These are phyloP conservation scores for Albatrellus ellisii DNA, from an alignment of 768 basidiomycete species.

Conservation along the genomic window DNA sequence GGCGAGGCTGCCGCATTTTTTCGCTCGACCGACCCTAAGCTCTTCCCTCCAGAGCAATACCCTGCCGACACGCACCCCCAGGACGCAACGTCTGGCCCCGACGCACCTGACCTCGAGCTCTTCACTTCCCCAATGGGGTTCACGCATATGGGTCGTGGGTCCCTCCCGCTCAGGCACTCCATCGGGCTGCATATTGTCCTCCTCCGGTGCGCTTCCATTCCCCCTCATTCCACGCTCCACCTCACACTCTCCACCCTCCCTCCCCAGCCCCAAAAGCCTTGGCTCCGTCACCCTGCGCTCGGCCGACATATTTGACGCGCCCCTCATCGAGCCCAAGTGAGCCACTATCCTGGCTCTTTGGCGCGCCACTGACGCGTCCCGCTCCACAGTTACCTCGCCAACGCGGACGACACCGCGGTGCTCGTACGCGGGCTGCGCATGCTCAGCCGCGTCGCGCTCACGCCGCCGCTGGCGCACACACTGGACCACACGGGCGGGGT, in stretches of 20 bases:
- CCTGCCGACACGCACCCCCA: constrained; percentile 7
- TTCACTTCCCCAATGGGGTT: constrained; percentile 19
- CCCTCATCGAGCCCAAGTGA: not conserved
- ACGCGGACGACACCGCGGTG: constrained; percentile 25
- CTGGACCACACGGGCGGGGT: constrained; percentile 21
- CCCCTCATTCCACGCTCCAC: constrained; percentile 5
- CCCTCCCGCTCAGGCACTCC: constrained; percentile 11
- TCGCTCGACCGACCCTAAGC: constrained; percentile 31
- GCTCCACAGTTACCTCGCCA: constrained; percentile 26
- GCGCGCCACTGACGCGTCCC: not conserved
- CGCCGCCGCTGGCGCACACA: constrained; percentile 24
- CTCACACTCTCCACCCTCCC: not conserved
- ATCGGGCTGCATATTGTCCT: constrained; percentile 18
- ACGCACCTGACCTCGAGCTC: constrained; percentile 24
- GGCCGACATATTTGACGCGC: not conserved
- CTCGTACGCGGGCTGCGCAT: constrained; percentile 29
- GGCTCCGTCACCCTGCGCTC: constrained; percentile 3
- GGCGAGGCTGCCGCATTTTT: constrained; percentile 41
- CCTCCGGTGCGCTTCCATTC: constrained; percentile 17
- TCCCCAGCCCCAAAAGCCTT: not conserved
- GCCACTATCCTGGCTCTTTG: not conserved
- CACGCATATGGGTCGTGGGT: constrained; percentile 7
- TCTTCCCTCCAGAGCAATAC: constrained; percentile 24
- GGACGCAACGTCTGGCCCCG: constrained; percentile 21
- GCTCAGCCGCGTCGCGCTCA: constrained; percentile 24